Evolutionary conservation across 2,329 filamentous ascomycete species (phyloP), one percentile per base, ranked within the genome.

Genomic region (Talaromyces funiculosus): DNA sequence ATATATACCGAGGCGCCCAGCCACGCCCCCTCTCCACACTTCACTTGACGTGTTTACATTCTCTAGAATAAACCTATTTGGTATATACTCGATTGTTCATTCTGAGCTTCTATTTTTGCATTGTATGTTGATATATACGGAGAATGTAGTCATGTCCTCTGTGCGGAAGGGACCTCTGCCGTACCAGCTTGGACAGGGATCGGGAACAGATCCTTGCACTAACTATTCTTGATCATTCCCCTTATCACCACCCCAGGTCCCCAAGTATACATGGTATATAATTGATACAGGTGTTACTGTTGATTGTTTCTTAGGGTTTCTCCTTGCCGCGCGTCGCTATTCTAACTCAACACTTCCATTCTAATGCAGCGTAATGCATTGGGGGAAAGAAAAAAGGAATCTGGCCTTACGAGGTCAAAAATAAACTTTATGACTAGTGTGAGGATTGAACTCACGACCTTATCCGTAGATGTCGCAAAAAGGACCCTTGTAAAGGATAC

Each of bases 361-460:
- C n/a, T n/a, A n/a, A n/a, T n/a, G n/a, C n/a, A n/a, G n/a, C n/a
- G n/a, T n/a, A n/a, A n/a, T n/a, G n/a, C n/a, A n/a, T n/a, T n/a
- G n/a, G n/a, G n/a, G n/a, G n/a, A n/a, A 22, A 42, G 0, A 22
- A 14, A 2, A 5, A 22, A 22, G 1, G 3, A 7, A 7, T 14
- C 1, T 18, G 9, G 1, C 14, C 35, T 16, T 1, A 37, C 10
- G 20, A 42, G 6, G 9, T 2, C 16, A n/a, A 26, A 51, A 51
- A 12, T 14, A 18, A 5, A 16, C 2, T n/a, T 3, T n/a, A 16
- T 53, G 49, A 53, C 49, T 53, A 31, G 49, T 53, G 49, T 33
- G 49, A 37, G 49, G 49, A 37, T 53, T 37, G 49, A 53, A 53
- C 49, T 37, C 49, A 33, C 49, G 49, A 53, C 49, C 49, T 53